Percentiles rank a stretch among this genome's conserved stretches.
These are phyloP conservation scores for Clausena lansium DNA, from an alignment of 345 rosid species.

Conservation along the genomic window DNA sequence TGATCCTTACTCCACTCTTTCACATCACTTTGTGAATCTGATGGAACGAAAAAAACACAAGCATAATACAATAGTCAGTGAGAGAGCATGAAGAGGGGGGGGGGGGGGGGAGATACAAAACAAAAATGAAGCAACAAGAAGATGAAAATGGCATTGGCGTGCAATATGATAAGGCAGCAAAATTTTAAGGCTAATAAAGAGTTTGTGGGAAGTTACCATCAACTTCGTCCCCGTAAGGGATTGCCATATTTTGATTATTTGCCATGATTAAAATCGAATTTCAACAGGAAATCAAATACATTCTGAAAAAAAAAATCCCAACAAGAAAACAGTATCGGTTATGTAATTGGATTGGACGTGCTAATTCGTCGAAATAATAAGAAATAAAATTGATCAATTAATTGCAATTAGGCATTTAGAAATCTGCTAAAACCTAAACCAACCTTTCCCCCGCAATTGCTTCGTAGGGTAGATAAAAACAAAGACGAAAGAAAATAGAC, in stretches of 20 bases:
- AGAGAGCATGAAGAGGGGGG: no score
- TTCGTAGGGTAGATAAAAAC: no score
- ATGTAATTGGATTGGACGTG: background rate
- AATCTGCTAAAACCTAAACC: background rate
- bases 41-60: background rate
- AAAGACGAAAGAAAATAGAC: no score
- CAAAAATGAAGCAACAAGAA: background rate
- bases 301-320: background rate
- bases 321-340: background rate
- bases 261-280: background rate
- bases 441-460: background rate
- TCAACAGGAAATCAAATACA: background rate
- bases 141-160: background rate
- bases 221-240: background rate
- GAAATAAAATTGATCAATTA: background rate
- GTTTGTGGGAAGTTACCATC: background rate
- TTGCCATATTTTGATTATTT: background rate
- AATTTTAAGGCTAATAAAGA: background rate
- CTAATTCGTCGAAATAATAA: background rate
- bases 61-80: background rate
- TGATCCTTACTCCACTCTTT: conserved; percentile 63
- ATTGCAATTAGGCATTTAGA: background rate
- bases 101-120: no score
- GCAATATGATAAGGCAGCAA: background rate
- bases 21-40: conserved; percentile 43